Evolutionary conservation across 768 basidiomycete genomes (phyloP).

Genomic region (Naganishia friedmannii): DNA sequence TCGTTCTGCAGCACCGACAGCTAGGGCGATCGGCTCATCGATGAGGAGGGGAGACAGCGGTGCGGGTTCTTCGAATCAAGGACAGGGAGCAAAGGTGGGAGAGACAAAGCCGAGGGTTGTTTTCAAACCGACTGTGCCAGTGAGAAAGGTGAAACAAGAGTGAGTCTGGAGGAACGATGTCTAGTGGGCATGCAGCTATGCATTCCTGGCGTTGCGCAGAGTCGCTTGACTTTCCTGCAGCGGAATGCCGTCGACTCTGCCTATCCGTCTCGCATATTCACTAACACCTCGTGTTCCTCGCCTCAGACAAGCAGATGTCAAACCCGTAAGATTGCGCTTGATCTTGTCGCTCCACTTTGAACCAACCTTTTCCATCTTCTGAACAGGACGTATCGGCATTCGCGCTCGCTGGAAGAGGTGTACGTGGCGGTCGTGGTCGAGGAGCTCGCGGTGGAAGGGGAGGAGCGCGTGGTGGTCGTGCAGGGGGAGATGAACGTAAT

Average conservation of each 20-base stretch:
- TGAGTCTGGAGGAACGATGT: constrained; percentile 1
- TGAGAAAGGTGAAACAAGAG: constrained; percentile 30
- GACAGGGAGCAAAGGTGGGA: not conserved
- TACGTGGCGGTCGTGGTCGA: constrained; percentile 27
- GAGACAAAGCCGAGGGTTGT: constrained; percentile 31
- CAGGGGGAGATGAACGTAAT: constrained; percentile 2
- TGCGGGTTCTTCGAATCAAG: not conserved
- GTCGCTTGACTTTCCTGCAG: not conserved
- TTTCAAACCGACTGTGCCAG: constrained; percentile 31
- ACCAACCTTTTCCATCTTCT: not conserved
- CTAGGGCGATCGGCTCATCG: constrained; percentile 13
- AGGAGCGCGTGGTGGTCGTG: constrained; percentile 20
- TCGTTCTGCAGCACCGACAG: not conserved
- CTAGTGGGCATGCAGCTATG: too few species aligned
- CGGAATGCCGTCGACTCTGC: not conserved
- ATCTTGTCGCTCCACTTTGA: not conserved
- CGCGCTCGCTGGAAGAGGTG: constrained; percentile 26
- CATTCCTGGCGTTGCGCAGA: not conserved
- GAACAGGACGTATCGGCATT: constrained; percentile 8
- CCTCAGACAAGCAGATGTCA: constrained; percentile 21
- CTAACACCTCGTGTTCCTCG: not conserved
- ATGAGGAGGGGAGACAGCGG: not conserved
- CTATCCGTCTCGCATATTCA: not conserved
- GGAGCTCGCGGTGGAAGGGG: constrained; percentile 30
- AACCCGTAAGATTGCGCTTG: constrained; percentile 5